Conservation (phyloP, 805 yeast species). For the Lachancea cidri region DNA sequence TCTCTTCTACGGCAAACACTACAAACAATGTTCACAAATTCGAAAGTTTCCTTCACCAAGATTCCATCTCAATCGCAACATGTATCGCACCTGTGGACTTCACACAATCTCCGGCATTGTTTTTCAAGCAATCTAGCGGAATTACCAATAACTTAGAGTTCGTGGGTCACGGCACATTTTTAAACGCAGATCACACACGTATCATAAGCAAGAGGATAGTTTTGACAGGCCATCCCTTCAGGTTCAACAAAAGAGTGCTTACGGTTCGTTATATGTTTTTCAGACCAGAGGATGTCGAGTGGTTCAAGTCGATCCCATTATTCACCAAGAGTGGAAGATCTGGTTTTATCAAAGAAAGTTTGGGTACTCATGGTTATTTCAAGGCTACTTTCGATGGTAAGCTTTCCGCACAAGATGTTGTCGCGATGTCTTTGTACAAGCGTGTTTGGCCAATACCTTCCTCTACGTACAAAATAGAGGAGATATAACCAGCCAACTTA, state of each 20-base stretch:
- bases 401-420: slow-evolving; percentile 83
- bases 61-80: slow-evolving; percentile 70
- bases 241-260: slow-evolving; percentile 87
- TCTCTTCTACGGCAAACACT: slow-evolving; percentile 70
- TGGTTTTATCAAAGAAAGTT: slow-evolving; percentile 89
- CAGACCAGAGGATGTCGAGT: slow-evolving; percentile 79
- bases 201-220: slow-evolving; percentile 83
- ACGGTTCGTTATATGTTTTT: slow-evolving; percentile 97
- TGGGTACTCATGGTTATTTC: slow-evolving; percentile 98
- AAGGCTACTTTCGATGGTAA: slow-evolving; percentile 93
- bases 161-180: slow-evolving; percentile 85
- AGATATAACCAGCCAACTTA: too few species aligned
- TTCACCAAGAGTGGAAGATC: slow-evolving; percentile 90
- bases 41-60: slow-evolving; percentile 79
- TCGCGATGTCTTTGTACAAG: slow-evolving; percentile 90
- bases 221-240: slow-evolving; percentile 90
- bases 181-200: slow-evolving; percentile 80
- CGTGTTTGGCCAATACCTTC: slow-evolving; percentile 81
- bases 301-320: slow-evolving; percentile 86
- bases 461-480: slow-evolving; percentile 14
- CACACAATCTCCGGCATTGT: slow-evolving; percentile 78
- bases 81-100: slow-evolving; percentile 84
- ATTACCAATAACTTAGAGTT: slow-evolving; percentile 51
- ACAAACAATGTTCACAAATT: slow-evolving; percentile 83
- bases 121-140: slow-evolving; percentile 55